Base-by-base conservation (phyloP, 345 rosid genomes). In the Bruguiera sexangula region DNA sequence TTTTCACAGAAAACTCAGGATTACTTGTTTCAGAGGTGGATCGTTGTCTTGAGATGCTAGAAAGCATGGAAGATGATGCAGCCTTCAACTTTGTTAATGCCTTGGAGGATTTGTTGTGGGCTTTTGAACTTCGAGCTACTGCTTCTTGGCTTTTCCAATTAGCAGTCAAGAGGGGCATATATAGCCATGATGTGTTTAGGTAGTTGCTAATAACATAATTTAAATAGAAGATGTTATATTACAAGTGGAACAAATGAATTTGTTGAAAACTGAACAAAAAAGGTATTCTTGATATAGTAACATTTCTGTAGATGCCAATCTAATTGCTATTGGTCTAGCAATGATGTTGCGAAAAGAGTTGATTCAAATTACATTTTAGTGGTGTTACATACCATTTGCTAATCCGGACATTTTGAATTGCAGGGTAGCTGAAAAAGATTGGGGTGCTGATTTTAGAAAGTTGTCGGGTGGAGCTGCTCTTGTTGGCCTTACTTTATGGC, bases 371-470 rank as follows among this genome's bases (percentile, higher is more conserved):
- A 43, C 50, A 43, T 43, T 13, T 43, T 43, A 43, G 5, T 43
- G 50, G 50, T 13, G 16, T 43, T 15, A 13, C 19, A 3, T 13
- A 43, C 18, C 50, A 3, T 43, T 43, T 43, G 18, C 50, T 43
- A 43, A 43, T 43, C 50, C 19, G 1, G 13, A 13, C 50, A 43
- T 43, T 77, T 46, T 66, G 56, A 78, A 76, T 69, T 76, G 64
- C 89, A 94, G 98, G 82, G 93, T 94, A 68, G 91, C 96, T 64
- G 98, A 89, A 70, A 89, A 88, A 73, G 93, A 89, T 61, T 91
- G 98, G 98, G 95, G 97, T 43, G 96, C 98, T 68, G 98, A 94
- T 80, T 85, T 94, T 65, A 86, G 98, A 70, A 91, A 86, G 83
- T 67, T 94, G 69, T 94, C 98, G 13, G 98, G 90, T 55, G 98